Percentiles rank a stretch among this genome's conserved stretches.
phyloP scores from a whole-genome alignment of 176 grass and related monocot genomes.

The Poa annua region DNA sequence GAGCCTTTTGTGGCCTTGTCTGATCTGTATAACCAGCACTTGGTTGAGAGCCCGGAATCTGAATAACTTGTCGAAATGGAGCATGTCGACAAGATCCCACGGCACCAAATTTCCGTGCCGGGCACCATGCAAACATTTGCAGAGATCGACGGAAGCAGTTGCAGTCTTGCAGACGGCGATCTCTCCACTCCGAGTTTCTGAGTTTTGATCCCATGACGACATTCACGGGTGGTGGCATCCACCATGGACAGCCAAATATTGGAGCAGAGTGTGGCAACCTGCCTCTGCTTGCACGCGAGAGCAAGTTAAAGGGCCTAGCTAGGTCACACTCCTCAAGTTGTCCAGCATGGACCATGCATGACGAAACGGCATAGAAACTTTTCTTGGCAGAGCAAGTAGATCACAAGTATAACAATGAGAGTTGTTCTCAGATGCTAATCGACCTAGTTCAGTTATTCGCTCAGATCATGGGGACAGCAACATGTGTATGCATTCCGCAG shows the following conservation, averaged over 20 bases:
- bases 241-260: background rate
- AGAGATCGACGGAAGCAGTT: background rate
- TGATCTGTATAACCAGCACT: background rate
- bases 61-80: constrained; percentile 8
- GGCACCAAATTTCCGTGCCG: background rate
- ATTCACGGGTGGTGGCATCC: background rate
- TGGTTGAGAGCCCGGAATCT: background rate
- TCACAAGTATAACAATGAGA: background rate
- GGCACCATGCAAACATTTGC: constrained; percentile 18
- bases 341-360: background rate
- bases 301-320: background rate
- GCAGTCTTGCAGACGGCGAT: background rate
- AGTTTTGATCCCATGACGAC: background rate
- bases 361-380: background rate
- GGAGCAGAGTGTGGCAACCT: background rate
- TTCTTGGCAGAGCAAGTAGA: background rate
- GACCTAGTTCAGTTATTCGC: background rate
- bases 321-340: background rate
- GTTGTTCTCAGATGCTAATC: constrained; percentile 8
- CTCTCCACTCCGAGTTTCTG: background rate
- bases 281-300: background rate
- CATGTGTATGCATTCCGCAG: background rate
- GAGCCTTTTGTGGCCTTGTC: no score
- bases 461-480: background rate
- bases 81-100: background rate